Evolutionary conservation across 805 yeast genomes (phyloP).

Genomic region (Cyberlindnera meyerae): DNA sequence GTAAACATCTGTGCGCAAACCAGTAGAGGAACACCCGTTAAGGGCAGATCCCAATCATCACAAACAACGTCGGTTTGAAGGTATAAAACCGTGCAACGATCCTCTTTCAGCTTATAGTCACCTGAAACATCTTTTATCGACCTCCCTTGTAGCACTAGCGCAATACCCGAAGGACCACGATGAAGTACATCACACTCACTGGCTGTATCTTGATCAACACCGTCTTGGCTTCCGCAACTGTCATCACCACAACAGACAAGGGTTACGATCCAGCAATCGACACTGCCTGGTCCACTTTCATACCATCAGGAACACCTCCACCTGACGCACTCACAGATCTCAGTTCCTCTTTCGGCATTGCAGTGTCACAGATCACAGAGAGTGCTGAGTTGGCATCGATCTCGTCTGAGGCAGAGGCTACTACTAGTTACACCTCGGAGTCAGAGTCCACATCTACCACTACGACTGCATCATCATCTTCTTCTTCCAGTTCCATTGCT

Average conservation of each 20-base stretch:
- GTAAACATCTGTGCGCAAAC: too few species aligned
- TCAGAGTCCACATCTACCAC: constrained; percentile 46
- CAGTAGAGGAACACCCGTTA: too few species aligned
- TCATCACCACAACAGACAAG: constrained; percentile 54
- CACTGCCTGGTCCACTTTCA: constrained; percentile 65
- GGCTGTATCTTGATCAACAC: constrained; percentile 33
- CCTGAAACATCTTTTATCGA: too few species aligned
- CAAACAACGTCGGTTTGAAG: too few species aligned
- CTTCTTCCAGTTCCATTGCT: constrained; percentile 4
- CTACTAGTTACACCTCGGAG: too few species aligned
- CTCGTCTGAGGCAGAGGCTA: constrained; percentile 12
- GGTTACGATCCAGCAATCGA: constrained; percentile 3
- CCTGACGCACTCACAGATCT: constrained; percentile 55
- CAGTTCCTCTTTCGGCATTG: constrained; percentile 60
- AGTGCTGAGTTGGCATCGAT: constrained; percentile 21
- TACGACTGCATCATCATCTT: constrained; percentile 4
- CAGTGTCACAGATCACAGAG: constrained; percentile 33
- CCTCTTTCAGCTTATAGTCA: too few species aligned
- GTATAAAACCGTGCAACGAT: too few species aligned
- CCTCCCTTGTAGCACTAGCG: too few species aligned
- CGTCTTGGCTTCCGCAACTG: constrained; percentile 39
- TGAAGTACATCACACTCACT: too few species aligned
- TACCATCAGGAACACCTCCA: constrained; percentile 51
- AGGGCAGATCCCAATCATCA: too few species aligned
- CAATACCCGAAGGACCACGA: too few species aligned